Percentiles rank a stretch among this genome's conserved stretches.
These are phyloP conservation scores for Pythium dissotocum DNA, from an alignment of 352 stramenopile genomes.

Conservation along the genomic window DNA sequence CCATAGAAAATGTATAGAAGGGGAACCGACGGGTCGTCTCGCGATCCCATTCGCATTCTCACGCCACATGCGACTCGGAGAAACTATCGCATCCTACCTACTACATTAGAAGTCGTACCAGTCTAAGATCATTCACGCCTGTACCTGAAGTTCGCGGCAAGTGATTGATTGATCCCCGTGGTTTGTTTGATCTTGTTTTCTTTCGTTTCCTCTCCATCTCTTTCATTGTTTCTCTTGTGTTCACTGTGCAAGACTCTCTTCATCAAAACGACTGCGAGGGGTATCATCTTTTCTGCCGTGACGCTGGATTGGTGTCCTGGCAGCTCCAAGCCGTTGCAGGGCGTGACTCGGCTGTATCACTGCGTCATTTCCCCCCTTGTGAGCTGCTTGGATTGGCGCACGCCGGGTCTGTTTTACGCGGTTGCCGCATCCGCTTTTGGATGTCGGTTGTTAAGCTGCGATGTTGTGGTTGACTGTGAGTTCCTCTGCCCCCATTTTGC, in stretches of 20 bases:
- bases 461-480: background rate
- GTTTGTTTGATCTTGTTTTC: too few relatives aligned
- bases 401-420: background rate
- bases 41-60: background rate
- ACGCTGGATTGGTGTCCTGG: too few relatives aligned
- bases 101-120: too few relatives aligned
- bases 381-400: background rate
- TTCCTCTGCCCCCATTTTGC: background rate
- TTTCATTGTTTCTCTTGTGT: too few relatives aligned
- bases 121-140: too few relatives aligned
- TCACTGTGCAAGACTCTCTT: too few relatives aligned
- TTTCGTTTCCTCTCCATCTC: background rate
- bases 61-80: background rate
- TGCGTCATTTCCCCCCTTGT: background rate
- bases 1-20: background rate
- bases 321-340: background rate
- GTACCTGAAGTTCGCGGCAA: background rate
- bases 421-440: background rate
- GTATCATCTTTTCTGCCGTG: too few relatives aligned
- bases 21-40: background rate
- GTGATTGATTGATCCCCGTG: too few relatives aligned
- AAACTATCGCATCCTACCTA: background rate
- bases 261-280: too few relatives aligned
- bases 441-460: background rate
- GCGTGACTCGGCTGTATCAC: background rate